Evolutionary conservation across 2,329 filamentous ascomycete genomes (phyloP), one percentile per base, ranked within the genome.

Genomic region (Amylocarpus encephaloides): DNA sequence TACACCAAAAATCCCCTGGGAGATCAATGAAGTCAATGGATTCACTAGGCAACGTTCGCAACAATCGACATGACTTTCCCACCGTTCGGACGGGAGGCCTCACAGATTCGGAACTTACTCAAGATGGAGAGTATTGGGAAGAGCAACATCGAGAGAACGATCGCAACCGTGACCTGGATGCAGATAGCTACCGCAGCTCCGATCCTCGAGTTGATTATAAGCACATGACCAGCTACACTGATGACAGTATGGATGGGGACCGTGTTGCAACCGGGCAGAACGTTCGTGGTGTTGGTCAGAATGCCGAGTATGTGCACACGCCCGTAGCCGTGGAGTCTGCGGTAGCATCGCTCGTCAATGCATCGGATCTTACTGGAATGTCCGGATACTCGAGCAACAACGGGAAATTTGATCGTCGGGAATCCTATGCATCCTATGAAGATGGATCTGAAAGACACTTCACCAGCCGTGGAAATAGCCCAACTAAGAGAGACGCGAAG

Each of bases 301-400:
- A 88, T 59, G 85, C 89, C 1, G 77, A 88, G 58, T 85, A 89
- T 62, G 77, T 94, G 2, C 82, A 90, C 59, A 83, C 80, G 1
- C 81, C 80, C 1, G 64, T 82, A 32, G 88, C 79, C 2, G 83
- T 95, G 0, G 91, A 96, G 67, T 96, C 91, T 12, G 87, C 86
- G 9, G 91, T 97, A 10, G 92, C 92, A 6, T 96, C 91, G 13
- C 73, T 97, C 6, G 72, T 84, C 1, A 85, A 93, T 60, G 88
- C 90, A 15, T 92, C 89, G 0, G 79, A 85, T 11, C 65, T 95
- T 47, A 91, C 82, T 2, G 72, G 70, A 12, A 75, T 73, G 9
- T 83, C 80, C 11, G 74, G 72, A 30, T 70, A 71, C 19, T 72
- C 70, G 26, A 64, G 59, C 15, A 73, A 76, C 54, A 74, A 77